Base-by-base conservation (phyloP, 2,329 filamentous ascomycete species). In the Aspergillus intermedius region DNA sequence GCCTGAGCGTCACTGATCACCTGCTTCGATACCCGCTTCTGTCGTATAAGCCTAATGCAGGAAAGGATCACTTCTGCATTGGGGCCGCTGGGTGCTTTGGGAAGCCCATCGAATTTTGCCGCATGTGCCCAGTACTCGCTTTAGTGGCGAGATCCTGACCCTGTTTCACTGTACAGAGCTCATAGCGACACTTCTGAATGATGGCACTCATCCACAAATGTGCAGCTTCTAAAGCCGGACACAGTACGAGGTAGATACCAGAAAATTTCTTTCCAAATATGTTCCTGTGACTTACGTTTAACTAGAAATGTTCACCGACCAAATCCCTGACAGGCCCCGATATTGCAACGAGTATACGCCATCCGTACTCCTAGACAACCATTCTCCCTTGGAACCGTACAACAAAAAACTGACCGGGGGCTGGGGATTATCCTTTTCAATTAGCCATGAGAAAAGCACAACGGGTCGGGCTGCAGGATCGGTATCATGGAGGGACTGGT, bases 31-130 rank as follows among this genome's bases (percentile, higher is more conserved):
- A 37, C 15, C 34, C 34, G 13, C 34, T 37, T 37, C 34, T 37
- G 12, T 5, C 23, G 7, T 23, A 2, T 8, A 23, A 23, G 23
- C 0, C 63, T 71, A 17, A 67, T 74, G 7, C 70, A 79, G 42
- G 68, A 70, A 35, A 67, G 67, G 3, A 49, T 51, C 1, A 62
- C 77, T n/a, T 77, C 82, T 65, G 74, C 83, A 60, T 77, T 46
- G 84, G 80, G 9, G 84, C 84, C 2, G 82, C 77, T 3, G 84
- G 83, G 1, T 71, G 79, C 49, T 87, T 80, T 60, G 79, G 78
- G 0, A 72, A 72, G 50, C 81, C 82, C 0, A 70, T 71, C 4
- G 81, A 87, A 46, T 87, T 84, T 54, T 71, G 73, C 49, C 76
- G 80, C 79, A 66, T 59, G 74, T 66, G 21, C 44, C 13, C 21